Percentiles rank a stretch among this genome's conserved stretches.
phyloP scores from a whole-genome alignment of 768 basidiomycete genomes.

The Tricholoma terreum region DNA sequence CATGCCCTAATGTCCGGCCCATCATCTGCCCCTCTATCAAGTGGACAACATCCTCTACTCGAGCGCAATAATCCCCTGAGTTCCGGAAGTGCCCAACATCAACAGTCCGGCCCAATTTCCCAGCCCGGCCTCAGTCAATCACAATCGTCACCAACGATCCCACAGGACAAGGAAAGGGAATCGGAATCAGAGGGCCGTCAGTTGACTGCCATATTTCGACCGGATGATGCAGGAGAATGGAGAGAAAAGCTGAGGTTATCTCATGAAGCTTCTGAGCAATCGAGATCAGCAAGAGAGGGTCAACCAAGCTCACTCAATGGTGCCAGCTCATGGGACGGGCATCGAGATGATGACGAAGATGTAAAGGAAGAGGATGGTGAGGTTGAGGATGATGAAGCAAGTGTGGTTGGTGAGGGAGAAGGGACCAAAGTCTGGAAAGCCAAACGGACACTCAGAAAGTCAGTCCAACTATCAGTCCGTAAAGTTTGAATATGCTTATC shows the following conservation, averaged over 20 bases:
- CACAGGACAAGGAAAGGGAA: conserved; percentile 45
- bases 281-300: conserved; percentile 39
- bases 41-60: conserved; percentile 40
- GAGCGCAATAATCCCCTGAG: conserved; percentile 51
- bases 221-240: conserved; percentile 86
- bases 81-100: conserved; percentile 38
- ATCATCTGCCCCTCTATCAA: conserved; percentile 44
- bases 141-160: conserved; percentile 24
- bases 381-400: conserved; percentile 62
- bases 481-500: conserved; percentile 15
- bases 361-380: conserved; percentile 69
- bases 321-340: conserved; percentile 50
- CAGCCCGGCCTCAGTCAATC: conserved; percentile 35
- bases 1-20: conserved; percentile 52
- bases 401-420: conserved; percentile 65
- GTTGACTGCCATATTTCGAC: conserved; percentile 81
- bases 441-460: conserved; percentile 87
- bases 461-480: conserved; percentile 34
- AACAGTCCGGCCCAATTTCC: conserved; percentile 15
- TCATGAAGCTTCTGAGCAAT: conserved; percentile 58
- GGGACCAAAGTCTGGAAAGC: conserved; percentile 79
- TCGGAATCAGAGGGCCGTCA: conserved; percentile 48
- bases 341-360: conserved; percentile 59
- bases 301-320: conserved; percentile 30
- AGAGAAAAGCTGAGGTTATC: conserved; percentile 69